phyloP scores from a whole-genome alignment of 352 stramenopile genomes.

The Pythium coloratum region DNA sequence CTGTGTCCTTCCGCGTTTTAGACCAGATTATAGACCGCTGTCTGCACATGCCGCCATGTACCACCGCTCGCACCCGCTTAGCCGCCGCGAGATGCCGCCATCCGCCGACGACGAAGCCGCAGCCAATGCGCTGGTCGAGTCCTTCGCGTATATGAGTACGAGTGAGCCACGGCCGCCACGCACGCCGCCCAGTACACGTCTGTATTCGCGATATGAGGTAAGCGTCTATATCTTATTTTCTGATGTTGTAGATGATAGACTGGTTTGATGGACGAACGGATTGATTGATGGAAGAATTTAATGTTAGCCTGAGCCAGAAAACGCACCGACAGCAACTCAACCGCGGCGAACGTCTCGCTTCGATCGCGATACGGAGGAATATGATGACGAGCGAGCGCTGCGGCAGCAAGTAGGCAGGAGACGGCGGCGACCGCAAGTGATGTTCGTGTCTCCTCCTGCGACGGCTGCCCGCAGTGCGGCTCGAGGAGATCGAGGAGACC shows the following conservation, averaged over 20 bases:
- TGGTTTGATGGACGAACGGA: background rate
- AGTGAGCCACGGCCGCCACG: constrained; percentile 23
- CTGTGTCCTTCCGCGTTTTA: background rate
- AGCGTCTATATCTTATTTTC: background rate
- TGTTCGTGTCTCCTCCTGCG: constrained; percentile 3
- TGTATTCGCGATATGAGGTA: constrained; percentile 25
- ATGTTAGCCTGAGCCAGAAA: background rate
- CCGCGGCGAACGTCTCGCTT: background rate
- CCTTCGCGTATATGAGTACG: constrained; percentile 24
- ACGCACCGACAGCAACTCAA: background rate
- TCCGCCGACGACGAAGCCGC: constrained; percentile 8
- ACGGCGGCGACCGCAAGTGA: constrained; percentile 12
- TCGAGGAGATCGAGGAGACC: background rate
- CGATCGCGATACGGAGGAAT: background rate
- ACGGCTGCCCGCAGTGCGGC: background rate
- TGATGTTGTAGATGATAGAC: too few relatives aligned
- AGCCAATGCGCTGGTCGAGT: constrained; percentile 20
- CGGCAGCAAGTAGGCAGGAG: background rate
- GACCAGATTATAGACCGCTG: background rate
- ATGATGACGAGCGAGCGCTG: background rate
- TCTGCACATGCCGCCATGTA: constrained; percentile 21
- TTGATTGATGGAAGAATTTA: background rate
- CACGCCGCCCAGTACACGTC: constrained; percentile 18
- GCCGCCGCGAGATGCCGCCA: constrained; percentile 17
- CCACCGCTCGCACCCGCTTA: constrained; percentile 19